Conservation (phyloP, 2,329 filamentous ascomycete genomes). For the Aspergillus tamarii region DNA sequence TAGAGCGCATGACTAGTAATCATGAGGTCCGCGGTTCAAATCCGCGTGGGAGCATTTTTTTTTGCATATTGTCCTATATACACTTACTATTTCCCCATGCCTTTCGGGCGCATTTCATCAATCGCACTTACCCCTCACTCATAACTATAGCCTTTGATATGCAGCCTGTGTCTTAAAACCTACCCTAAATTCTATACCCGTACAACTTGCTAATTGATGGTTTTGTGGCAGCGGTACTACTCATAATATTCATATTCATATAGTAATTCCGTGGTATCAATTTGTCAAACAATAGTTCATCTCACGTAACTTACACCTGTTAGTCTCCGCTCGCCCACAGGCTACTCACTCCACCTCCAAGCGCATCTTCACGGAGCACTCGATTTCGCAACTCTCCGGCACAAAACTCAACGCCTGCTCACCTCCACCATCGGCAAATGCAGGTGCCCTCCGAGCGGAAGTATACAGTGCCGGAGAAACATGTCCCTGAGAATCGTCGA, state of each 20-base stretch:
- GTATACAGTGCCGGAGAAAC: not conserved
- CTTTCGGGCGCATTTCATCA: too few species aligned
- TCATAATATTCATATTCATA: too few species aligned
- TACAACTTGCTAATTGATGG: too few species aligned
- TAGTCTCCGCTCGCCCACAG: too few species aligned
- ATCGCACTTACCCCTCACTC: too few species aligned
- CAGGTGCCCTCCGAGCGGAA: not conserved
- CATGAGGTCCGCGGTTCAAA: constrained; percentile 6
- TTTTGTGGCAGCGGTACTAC: too few species aligned
- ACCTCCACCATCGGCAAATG: not conserved
- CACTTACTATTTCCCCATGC: too few species aligned
- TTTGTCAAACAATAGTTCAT: not conserved
- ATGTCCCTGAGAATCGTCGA: not conserved
- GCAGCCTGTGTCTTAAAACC: too few species aligned
- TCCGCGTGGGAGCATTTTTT: not conserved
- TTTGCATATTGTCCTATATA: too few species aligned
- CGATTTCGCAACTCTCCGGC: not conserved
- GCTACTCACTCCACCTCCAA: not conserved
- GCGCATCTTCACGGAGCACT: constrained; percentile 2
- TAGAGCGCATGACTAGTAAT: constrained; percentile 7
- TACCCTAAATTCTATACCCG: too few species aligned
- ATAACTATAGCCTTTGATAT: too few species aligned
- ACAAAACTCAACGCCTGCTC: constrained; percentile 3
- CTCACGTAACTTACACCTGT: not conserved
- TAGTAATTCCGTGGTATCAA: too few species aligned